phyloP scores from a whole-genome alignment of 345 rosid genomes.

The Salix viminalis region DNA sequence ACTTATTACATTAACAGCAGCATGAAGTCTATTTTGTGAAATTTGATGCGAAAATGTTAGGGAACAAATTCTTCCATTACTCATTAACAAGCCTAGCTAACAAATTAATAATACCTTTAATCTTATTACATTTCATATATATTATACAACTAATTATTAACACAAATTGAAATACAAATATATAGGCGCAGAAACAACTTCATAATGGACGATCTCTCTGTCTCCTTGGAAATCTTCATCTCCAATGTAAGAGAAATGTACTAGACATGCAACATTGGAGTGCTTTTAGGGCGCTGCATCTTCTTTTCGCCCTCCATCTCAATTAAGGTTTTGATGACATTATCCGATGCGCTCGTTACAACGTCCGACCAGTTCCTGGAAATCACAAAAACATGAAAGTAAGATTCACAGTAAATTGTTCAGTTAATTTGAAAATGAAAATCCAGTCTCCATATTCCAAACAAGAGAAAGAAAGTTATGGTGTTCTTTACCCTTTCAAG shows the following conservation, averaged over 20 bases:
- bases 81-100: no score
- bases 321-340: constrained; percentile 46
- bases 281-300: constrained; percentile 3
- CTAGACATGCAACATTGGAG: constrained; percentile 2
- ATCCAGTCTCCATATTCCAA: not conserved
- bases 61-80: no score
- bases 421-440: not conserved
- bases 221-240: not conserved
- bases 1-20: no score
- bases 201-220: not conserved
- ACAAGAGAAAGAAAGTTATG: not conserved
- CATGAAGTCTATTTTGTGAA: no score
- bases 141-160: not conserved
- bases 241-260: not conserved
- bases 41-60: no score
- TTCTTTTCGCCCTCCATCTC: constrained; percentile 46
- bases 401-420: not conserved
- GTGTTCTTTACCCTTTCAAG: constrained; percentile 44
- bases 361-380: constrained; percentile 60
- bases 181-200: not conserved
- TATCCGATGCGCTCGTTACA: constrained; percentile 53
- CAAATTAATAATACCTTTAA: no score
- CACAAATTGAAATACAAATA: not conserved
- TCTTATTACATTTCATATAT: not conserved
- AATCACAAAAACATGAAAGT: not conserved